Evolutionary conservation across 1,284 basidiomycete genomes (phyloP), one percentile per base, ranked within the genome.

Genomic region (Microbotryum lychnidis-dioicae): DNA sequence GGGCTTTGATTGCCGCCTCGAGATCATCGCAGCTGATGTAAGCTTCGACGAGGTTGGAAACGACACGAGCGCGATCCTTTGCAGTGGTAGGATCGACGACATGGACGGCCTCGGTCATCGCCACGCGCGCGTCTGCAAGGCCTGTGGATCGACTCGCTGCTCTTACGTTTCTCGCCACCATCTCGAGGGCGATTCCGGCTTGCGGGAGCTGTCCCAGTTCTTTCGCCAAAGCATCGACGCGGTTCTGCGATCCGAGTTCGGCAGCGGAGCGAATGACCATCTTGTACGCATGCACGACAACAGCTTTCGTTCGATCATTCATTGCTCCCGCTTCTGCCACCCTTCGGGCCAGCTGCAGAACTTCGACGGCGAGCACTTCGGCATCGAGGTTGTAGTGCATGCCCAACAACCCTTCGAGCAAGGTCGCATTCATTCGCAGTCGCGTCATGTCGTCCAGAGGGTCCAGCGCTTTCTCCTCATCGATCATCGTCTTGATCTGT

Each of bases 21-120:
- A 66, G 54, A 50, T 68, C 56, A 58, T 68, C 58, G 42, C 62
- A 42, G 4, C 58, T 37, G 8, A 57, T 52, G 46, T 66, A 42
- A 2, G 64, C 58, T 23, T 56, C 48, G 20, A 64, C 37, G 47
- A 68, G 58, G 42, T 62, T 56, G 10, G 33, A 27, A 48, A 58
- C 59, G 5, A 67, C 46, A 6, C 63, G 33, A 3, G 57, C 58
- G 8, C 58, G 66, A 20, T 65, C 61, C 10, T 42, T 49, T 18
- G 37, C 37, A 42, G 14, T 42, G 37, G 37, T 42, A 18, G 37
- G 37, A 42, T 42, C 37, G 16, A 18, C 37, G 37, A 42, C 37
- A 16, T 42, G 4, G 6, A 16, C 16, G 37, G 37, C 37, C 12
- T 42, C 37, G 37, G 14, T 6, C 37, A 42, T 16, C 37, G 37